These are phyloP conservation scores for Claviceps sp. DNA, from an alignment of 2,329 filamentous ascomycete species.

Conservation along the genomic window DNA sequence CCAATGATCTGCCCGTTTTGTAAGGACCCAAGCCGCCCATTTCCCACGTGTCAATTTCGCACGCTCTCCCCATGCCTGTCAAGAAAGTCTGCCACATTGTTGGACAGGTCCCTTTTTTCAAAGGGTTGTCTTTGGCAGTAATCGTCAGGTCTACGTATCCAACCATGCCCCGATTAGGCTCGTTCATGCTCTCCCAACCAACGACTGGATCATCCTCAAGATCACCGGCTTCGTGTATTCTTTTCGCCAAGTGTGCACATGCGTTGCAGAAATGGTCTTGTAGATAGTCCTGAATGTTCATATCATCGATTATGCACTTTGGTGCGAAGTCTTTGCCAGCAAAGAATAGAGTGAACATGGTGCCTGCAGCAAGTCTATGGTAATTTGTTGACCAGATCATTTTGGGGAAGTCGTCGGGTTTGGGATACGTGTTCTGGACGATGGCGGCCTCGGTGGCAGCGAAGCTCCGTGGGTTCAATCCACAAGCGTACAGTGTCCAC, in stretches of 20 bases:
- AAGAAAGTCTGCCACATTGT: slow-evolving; percentile 91
- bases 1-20: slow-evolving; percentile 67
- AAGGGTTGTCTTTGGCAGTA: slow-evolving; percentile 74
- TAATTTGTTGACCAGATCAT: slow-evolving; percentile 99
- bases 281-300: slow-evolving; percentile 93
- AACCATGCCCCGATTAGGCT: slow-evolving; percentile 80
- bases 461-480: slow-evolving; percentile 77
- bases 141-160: slow-evolving; percentile 69
- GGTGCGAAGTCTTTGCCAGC: slow-evolving; percentile 84
- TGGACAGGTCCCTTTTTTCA: slow-evolving; percentile 86
- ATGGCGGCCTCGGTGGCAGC: slow-evolving; percentile 78
- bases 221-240: slow-evolving; percentile 81
- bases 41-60: slow-evolving; percentile 83
- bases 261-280: slow-evolving; percentile 76
- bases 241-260: slow-evolving; percentile 64
- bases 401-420: slow-evolving; percentile 79
- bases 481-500: slow-evolving; percentile 94
- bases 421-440: slow-evolving; percentile 85
- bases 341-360: slow-evolving; percentile 92
- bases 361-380: slow-evolving; percentile 69
- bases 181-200: slow-evolving; percentile 94
- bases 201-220: slow-evolving; percentile 78
- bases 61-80: slow-evolving; percentile 79
- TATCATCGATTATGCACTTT: slow-evolving; percentile 85
- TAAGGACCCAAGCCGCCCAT: slow-evolving; percentile 89